A percentile compares a stretch with the other conserved stretches of the same genome.
Evolutionary conservation across 495 filamentous ascomycete species (phyloP).

Genomic region (Lasiosphaeriaceae sp.): DNA sequence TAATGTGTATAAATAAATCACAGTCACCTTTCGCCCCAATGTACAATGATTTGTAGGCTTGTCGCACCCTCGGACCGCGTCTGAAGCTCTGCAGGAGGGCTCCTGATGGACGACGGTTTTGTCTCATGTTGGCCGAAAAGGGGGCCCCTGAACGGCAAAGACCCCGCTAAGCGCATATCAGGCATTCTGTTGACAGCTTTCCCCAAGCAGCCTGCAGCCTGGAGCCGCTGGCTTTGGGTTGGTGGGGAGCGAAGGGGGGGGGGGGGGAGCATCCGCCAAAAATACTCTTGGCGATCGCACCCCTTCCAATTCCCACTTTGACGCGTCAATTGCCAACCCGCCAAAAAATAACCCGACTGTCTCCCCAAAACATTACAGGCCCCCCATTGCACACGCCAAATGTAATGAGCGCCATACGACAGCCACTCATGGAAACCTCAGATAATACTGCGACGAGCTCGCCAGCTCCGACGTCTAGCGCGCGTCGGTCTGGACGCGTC

Average conservation of each 20-base stretch:
- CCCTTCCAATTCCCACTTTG: constrained; percentile 9
- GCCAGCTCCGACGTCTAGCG: constrained; percentile 42
- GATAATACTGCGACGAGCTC: constrained; percentile 55
- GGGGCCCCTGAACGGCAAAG: not conserved
- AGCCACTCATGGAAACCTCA: constrained; percentile 49
- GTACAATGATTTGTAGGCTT: no score
- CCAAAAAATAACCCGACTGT: constrained; percentile 7
- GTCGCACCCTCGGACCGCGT: no score
- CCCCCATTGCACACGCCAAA: constrained; percentile 22
- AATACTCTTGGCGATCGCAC: constrained; percentile 28
- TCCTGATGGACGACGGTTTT: no score
- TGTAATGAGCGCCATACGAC: constrained; percentile 31
- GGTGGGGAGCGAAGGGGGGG: not conserved
- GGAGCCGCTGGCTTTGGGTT: not conserved
- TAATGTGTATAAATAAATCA: no score
- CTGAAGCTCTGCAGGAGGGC: no score
- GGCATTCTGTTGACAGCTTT: not conserved
- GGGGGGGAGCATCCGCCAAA: constrained; percentile 23
- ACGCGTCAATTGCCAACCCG: constrained; percentile 33
- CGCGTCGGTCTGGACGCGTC: constrained; percentile 77
- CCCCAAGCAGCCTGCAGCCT: not conserved
- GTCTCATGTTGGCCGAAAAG: no score
- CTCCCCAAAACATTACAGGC: constrained; percentile 5
- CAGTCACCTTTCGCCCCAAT: no score
- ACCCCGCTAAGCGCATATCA: constrained; percentile 18